Percentiles rank a stretch among this genome's conserved stretches.
Conservation (phyloP, 106 monocot species). For the Allium fistulosum region DNA sequence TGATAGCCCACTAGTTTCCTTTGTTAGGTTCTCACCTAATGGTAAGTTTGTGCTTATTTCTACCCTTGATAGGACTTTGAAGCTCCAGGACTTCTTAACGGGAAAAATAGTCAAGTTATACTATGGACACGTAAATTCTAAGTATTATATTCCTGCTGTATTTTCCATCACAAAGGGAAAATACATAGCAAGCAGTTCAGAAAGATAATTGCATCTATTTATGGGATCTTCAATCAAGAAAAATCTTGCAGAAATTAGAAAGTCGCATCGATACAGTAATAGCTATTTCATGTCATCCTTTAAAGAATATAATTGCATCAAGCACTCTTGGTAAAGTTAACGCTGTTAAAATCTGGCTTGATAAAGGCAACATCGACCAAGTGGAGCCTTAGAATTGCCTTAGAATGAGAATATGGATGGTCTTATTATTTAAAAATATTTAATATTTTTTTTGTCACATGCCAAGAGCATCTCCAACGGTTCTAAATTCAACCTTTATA, state of each 20-base stretch:
- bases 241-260: constrained; percentile 48
- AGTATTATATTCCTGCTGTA: constrained; percentile 43
- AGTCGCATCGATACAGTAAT: constrained; percentile 57
- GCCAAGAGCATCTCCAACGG: no score
- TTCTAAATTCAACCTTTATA: no score
- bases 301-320: constrained; percentile 48
- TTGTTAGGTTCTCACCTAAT: constrained; percentile 53
- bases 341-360: constrained; percentile 52
- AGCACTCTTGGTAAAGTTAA: constrained; percentile 45
- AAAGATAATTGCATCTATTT: constrained; percentile 60
- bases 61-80: constrained; percentile 43
- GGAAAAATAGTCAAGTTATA: constrained; percentile 60
- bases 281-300: constrained; percentile 46
- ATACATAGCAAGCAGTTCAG: constrained; percentile 60
- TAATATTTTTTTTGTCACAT: no score
- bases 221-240: constrained; percentile 57
- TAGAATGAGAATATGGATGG: no score
- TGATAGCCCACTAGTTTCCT: constrained; percentile 47
- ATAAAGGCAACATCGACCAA: constrained; percentile 1
- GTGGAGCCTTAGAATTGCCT: background rate
- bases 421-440: no score
- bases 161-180: constrained; percentile 67
- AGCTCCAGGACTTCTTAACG: constrained; percentile 54
- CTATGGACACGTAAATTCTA: constrained; percentile 45
- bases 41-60: constrained; percentile 54